Conservation (phyloP, 1,284 basidiomycete species). For the Moesziomyces globuligerus region DNA sequence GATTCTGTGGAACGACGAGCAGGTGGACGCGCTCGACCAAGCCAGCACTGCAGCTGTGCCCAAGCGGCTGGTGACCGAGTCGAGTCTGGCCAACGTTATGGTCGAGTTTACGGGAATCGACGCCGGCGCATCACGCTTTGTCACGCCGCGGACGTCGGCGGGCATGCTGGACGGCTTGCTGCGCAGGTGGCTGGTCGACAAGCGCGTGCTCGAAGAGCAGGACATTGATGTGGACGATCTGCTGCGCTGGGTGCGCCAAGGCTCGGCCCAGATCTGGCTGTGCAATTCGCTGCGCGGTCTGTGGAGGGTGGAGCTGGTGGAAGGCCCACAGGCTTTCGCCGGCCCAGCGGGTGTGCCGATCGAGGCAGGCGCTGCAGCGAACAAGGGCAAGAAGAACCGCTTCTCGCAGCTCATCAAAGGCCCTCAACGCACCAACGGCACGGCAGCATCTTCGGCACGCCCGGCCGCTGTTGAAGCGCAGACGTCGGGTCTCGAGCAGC, state of each 20-base stretch:
- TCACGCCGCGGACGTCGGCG: constrained; percentile 30
- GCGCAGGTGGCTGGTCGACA: constrained; percentile 38
- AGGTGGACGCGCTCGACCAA: constrained; percentile 11
- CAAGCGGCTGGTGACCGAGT: constrained; percentile 33
- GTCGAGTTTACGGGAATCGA: constrained; percentile 16
- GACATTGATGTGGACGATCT: constrained; percentile 27
- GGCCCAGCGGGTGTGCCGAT: neutral
- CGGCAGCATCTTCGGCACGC: neutral
- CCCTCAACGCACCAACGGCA: neutral
- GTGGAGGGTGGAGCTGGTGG: constrained; percentile 35
- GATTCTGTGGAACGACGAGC: constrained; percentile 47
- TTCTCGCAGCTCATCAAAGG: constrained; percentile 28
- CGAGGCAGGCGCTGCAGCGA: neutral
- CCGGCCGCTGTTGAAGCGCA: neutral
- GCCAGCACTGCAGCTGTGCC: neutral
- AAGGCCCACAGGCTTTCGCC: neutral
- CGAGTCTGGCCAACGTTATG: constrained; percentile 44
- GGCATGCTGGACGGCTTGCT: constrained; percentile 46
- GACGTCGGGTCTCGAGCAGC: neutral
- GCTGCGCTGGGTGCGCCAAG: constrained; percentile 5
- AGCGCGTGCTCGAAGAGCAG: constrained; percentile 27
- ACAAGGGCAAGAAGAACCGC: constrained; percentile 21
- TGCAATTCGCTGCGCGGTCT: constrained; percentile 45
- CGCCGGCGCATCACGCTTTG: constrained; percentile 24
- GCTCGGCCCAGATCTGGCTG: constrained; percentile 32